Evolutionary conservation across 2,329 filamentous ascomycete genomes (phyloP).

Genomic region (Hyphodiscus sp.): DNA sequence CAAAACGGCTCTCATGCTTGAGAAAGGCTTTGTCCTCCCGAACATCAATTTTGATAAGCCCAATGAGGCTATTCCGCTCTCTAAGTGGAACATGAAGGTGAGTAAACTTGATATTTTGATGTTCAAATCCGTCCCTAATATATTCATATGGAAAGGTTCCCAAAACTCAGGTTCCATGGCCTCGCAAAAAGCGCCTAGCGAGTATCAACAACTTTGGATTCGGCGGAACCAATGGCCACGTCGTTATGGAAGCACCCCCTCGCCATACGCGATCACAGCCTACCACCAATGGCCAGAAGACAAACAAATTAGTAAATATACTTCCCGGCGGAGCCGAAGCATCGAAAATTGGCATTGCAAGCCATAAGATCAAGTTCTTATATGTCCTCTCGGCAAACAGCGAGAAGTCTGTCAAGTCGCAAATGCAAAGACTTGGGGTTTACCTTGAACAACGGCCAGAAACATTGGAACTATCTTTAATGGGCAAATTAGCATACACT

Average conservation of each 20-base stretch:
- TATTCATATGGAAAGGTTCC: slow-evolving; percentile 16
- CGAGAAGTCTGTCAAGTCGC: slow-evolving; percentile 12
- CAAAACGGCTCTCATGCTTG: slow-evolving; percentile 37
- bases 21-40: slow-evolving; percentile 38
- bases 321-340: too few species aligned
- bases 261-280: not conserved
- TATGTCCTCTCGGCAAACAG: slow-evolving; percentile 23
- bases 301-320: not conserved
- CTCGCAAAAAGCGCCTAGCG: slow-evolving; percentile 38
- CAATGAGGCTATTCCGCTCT: slow-evolving; percentile 32
- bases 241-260: slow-evolving; percentile 31
- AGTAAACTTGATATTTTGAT: not conserved
- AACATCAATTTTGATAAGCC: slow-evolving; percentile 35
- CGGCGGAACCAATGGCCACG: slow-evolving; percentile 32
- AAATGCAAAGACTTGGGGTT: slow-evolving; percentile 14
- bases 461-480: slow-evolving; percentile 18
- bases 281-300: not conserved
- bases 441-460: slow-evolving; percentile 23
- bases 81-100: slow-evolving; percentile 33
- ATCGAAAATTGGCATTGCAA: not conserved
- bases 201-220: slow-evolving; percentile 34
- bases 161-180: slow-evolving; percentile 20
- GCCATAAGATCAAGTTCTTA: slow-evolving; percentile 6
- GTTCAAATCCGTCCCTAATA: slow-evolving; percentile 31
- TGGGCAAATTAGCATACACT: slow-evolving; percentile 24